These are phyloP conservation scores for Macrolepiota fuliginosa DNA, from an alignment of 768 basidiomycete genomes.

Conservation along the genomic window DNA sequence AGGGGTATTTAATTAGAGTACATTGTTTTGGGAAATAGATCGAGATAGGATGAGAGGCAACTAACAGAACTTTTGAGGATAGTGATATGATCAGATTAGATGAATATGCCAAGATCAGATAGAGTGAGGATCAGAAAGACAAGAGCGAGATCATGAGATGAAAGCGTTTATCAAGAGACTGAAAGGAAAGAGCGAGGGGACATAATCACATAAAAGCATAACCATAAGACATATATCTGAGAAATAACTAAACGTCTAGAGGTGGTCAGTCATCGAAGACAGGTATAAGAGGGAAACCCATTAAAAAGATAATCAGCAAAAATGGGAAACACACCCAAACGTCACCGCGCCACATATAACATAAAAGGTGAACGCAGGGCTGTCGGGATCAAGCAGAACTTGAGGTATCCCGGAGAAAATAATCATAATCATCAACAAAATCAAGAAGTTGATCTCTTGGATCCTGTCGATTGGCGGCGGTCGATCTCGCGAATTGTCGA, in stretches of 20 bases:
- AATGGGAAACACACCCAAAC: background rate
- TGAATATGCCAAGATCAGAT: background rate
- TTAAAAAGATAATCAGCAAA: background rate
- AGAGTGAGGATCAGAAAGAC: background rate
- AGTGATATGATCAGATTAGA: background rate
- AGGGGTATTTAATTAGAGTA: background rate
- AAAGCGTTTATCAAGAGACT: background rate
- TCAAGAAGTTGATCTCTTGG: background rate
- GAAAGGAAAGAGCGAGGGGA: background rate
- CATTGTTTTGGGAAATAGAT: background rate
- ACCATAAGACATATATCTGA: conserved; percentile 2
- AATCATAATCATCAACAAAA: background rate
- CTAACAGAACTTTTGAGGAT: background rate
- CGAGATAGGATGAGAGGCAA: background rate
- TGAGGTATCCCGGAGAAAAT: background rate
- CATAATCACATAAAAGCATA: background rate
- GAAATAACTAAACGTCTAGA: conserved; percentile 3
- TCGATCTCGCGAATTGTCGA: conserved; percentile 2
- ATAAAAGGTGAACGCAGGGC: background rate
- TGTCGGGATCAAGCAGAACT: no score
- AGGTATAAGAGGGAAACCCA: background rate
- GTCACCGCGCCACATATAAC: background rate
- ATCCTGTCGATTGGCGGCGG: background rate
- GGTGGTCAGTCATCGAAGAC: background rate
- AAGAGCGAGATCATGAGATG: background rate